phyloP scores from a whole-genome alignment of 495 filamentous ascomycete species.

The Penicillium canariense region DNA sequence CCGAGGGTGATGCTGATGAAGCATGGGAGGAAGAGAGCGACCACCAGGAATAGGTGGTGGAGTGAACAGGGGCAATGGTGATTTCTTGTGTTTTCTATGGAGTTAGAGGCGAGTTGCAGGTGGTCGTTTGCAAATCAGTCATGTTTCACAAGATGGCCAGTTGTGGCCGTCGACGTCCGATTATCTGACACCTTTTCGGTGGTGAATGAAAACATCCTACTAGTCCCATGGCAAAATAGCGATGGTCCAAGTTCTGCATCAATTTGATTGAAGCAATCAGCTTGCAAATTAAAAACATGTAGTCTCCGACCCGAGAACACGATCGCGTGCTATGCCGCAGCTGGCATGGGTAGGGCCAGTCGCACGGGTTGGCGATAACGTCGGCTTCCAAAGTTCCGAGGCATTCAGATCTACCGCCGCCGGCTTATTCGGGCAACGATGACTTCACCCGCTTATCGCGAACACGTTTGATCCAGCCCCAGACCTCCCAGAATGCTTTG shows the following conservation, averaged over 20 bases:
- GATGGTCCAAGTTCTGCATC: not conserved
- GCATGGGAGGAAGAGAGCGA: not conserved
- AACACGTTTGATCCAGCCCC: not conserved
- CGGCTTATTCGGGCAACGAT: slow-evolving; percentile 19
- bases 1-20: not conserved
- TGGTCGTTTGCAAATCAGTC: not conserved
- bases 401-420: slow-evolving; percentile 9
- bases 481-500: not conserved
- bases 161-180: not conserved
- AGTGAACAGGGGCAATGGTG: too few species aligned
- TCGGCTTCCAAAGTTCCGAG: slow-evolving; percentile 26
- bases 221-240: not conserved
- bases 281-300: not conserved
- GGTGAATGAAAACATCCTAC: too few species aligned
- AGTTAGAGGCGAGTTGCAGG: not conserved
- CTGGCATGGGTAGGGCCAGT: not conserved
- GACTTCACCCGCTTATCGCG: slow-evolving; percentile 8
- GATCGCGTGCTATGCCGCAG: not conserved
- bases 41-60: too few species aligned
- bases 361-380: slow-evolving; percentile 3
- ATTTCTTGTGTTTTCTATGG: not conserved
- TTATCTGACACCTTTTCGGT: not conserved
- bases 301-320: too few species aligned
- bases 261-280: not conserved
- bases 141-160: not conserved